Evolutionary conservation across 2,329 filamentous ascomycete species (phyloP).

Genomic region (Colletotrichum zoysiae): DNA sequence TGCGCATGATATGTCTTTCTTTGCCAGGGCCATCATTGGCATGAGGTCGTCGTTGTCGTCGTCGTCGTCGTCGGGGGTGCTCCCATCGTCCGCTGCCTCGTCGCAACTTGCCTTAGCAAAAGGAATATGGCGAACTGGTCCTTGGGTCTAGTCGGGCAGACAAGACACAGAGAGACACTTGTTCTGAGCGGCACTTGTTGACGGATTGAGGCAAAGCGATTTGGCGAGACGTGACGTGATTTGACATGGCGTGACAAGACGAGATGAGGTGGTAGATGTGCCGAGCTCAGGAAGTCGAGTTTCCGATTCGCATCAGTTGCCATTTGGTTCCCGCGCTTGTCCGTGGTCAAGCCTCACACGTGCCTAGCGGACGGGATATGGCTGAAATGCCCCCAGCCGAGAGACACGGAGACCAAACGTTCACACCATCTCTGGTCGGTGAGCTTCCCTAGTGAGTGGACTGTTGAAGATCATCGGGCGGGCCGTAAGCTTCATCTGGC

Average conservation of each 20-base stretch:
- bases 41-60: constrained; percentile 21
- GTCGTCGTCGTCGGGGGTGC: constrained; percentile 10
- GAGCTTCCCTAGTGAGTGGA: constrained; percentile 22
- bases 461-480: constrained; percentile 32
- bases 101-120: neutral
- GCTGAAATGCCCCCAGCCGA: constrained; percentile 33
- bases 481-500: constrained; percentile 15
- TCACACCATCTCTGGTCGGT: constrained; percentile 38
- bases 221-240: neutral
- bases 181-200: neutral
- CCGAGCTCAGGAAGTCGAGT: constrained; percentile 1
- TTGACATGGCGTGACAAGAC: neutral
- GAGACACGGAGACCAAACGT: constrained; percentile 40
- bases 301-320: constrained; percentile 5
- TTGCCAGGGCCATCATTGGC: constrained; percentile 22
- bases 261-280: neutral
- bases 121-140: neutral
- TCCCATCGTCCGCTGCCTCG: neutral
- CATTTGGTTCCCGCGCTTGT: constrained; percentile 16
- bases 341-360: constrained; percentile 25
- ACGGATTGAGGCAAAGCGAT: neutral
- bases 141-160: constrained; percentile 5
- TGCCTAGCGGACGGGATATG: constrained; percentile 34
- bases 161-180: constrained; percentile 11
- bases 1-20: constrained; percentile 39